Conservation (phyloP, 1,284 basidiomycete species). For the Mycosarcoma maydis region DNA sequence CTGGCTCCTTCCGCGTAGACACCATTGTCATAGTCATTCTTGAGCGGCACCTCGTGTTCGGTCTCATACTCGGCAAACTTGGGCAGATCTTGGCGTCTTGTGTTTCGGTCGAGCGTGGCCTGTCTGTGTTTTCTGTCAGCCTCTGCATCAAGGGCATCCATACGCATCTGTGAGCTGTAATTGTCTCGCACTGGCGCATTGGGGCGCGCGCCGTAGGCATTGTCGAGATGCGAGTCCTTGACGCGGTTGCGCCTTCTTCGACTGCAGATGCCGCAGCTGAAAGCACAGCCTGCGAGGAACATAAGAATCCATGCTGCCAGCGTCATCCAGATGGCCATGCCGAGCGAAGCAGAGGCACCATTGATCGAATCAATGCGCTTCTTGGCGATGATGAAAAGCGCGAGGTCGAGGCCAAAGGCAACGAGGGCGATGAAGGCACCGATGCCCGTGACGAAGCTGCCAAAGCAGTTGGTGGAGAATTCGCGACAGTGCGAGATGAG, state of each 20-base stretch:
- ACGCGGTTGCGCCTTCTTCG: slow-evolving; percentile 40
- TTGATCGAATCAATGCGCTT: slow-evolving; percentile 57
- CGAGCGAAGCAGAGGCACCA: slow-evolving; percentile 51
- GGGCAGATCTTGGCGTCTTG: slow-evolving; percentile 46
- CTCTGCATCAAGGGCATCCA: slow-evolving; percentile 61
- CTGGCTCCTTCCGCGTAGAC: slow-evolving; percentile 30
- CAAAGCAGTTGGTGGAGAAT: slow-evolving; percentile 45
- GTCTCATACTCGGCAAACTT: slow-evolving; percentile 62
- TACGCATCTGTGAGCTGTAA: slow-evolving; percentile 59
- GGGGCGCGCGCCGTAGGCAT: slow-evolving; percentile 36
- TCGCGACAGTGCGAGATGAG: slow-evolving; percentile 56
- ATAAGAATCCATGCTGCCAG: slow-evolving; percentile 60
- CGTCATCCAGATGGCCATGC: slow-evolving; percentile 60
- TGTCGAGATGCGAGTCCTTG: slow-evolving; percentile 44
- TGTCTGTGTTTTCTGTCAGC: slow-evolving; percentile 53
- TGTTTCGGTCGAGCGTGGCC: slow-evolving; percentile 30
- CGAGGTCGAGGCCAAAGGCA: slow-evolving; percentile 59
- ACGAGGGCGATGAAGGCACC: slow-evolving; percentile 51
- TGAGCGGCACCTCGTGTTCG: slow-evolving; percentile 59
- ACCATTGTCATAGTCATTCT: slow-evolving; percentile 52
- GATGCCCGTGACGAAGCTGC: slow-evolving; percentile 51
- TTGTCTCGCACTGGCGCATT: slow-evolving; percentile 18
- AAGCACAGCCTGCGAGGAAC: slow-evolving; percentile 49
- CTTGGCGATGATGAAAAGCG: slow-evolving; percentile 60
- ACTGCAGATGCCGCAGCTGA: slow-evolving; percentile 57